Base-by-base conservation (phyloP, 2,329 filamentous ascomycete species). In the Endoconidiophora laricicola region DNA sequence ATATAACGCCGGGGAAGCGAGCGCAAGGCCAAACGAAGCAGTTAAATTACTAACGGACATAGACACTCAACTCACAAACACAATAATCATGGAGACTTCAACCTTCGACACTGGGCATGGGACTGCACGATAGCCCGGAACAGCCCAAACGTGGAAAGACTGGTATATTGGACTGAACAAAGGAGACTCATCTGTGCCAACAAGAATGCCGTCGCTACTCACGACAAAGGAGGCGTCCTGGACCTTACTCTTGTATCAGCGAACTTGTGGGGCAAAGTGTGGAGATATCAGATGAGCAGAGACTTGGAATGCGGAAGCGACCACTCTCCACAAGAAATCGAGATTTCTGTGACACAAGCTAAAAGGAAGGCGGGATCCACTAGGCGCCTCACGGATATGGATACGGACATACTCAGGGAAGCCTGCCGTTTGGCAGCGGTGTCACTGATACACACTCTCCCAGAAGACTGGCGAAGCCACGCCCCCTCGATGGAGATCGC, bases 51-150 rank as follows among this genome's bases (percentile, higher is more conserved):
- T 22, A n/a, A 43, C 16, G 10, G 20, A 20, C 10, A 6, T 47
- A 18, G 14, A 22, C 14, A 38, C 12, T 7, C 14, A 33, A 37
- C 12, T 38, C 18, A 9, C 20, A 22, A 40, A n/a, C n/a, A n/a
- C n/a, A n/a, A n/a, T 47, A 20, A 24, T 47, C 26, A 47, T 47
- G 45, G 45, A 22, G 45, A 47, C 45, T 47, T 47, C 45, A 47
- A 47, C 6, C 45, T 47, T 22, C 26, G 39, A 6, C 45, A 47
- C 45, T 9, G 18, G 29, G 12, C 4, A n/a, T 47, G 45, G 45
- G 33, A 40, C 18, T 10, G 22, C 10, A 9, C 26, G 12, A n/a
- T 12, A 2, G 7, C 10, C 29, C 10, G 12, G 4, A n/a, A 38
- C 26, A 22, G 24, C 7, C 10, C 26, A 0, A 24, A 37, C 16